phyloP scores from a whole-genome alignment of 1,139 yeast genomes.

The Yamadazyma oceani region DNA sequence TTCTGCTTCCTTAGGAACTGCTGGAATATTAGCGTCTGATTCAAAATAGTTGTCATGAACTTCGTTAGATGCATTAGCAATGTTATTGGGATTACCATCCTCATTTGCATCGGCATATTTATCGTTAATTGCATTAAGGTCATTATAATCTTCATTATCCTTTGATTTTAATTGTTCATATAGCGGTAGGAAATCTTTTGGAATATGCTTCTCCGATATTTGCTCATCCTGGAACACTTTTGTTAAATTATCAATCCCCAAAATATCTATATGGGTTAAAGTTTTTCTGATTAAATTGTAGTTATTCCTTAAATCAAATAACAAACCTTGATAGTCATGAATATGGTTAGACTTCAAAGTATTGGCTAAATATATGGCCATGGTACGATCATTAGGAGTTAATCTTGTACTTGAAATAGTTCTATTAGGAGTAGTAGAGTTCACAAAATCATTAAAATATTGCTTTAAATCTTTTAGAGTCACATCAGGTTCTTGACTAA shows the following conservation, averaged over 20 bases:
- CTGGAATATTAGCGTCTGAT: constrained; percentile 26
- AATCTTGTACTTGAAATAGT: constrained; percentile 33
- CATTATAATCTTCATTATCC: neutral
- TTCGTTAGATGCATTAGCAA: constrained; percentile 14
- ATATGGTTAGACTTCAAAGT: constrained; percentile 21
- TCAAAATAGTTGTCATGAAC: constrained; percentile 30
- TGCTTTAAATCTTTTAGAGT: constrained; percentile 26
- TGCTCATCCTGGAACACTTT: constrained; percentile 27
- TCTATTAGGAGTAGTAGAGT: constrained; percentile 13
- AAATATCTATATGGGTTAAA: constrained; percentile 64
- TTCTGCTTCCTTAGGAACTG: constrained; percentile 52
- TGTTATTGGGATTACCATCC: constrained; percentile 5
- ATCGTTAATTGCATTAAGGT: neutral
- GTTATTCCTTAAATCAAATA: constrained; percentile 24
- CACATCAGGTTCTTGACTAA: constrained; percentile 30
- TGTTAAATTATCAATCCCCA: constrained; percentile 64
- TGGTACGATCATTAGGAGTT: constrained; percentile 45
- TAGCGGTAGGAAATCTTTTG: constrained; percentile 32
- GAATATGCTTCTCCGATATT: constrained; percentile 32
- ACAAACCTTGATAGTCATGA: constrained; percentile 7
- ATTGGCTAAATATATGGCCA: constrained; percentile 39
- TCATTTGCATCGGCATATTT: neutral
- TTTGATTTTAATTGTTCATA: constrained; percentile 27
- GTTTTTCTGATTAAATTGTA: constrained; percentile 22
- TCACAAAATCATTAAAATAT: constrained; percentile 12